Evolutionary conservation across 1,284 basidiomycete genomes (phyloP).

Genomic region (Fereydounia khargensis): DNA sequence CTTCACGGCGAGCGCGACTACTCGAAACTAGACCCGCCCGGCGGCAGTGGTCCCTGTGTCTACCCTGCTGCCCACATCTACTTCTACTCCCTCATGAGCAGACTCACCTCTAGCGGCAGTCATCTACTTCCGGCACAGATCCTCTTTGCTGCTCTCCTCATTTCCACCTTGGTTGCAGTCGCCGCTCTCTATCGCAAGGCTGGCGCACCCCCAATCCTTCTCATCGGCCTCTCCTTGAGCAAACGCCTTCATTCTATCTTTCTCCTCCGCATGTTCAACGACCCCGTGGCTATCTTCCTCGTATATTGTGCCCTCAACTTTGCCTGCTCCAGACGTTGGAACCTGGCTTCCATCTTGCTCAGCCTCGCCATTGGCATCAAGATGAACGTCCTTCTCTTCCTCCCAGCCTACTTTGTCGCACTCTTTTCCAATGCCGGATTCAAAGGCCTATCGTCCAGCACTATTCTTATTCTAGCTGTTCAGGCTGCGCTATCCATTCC

Average conservation of each 20-base stretch:
- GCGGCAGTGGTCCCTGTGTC: conserved; percentile 89
- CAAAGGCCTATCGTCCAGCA: conserved; percentile 2
- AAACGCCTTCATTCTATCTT: conserved; percentile 94
- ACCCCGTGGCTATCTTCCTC: conserved; percentile 76
- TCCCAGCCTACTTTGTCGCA: conserved; percentile 73
- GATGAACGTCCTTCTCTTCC: conserved; percentile 91
- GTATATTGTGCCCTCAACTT: conserved; percentile 60
- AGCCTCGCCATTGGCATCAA: conserved; percentile 86
- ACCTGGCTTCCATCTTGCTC: conserved; percentile 68
- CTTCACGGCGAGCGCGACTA: conserved; percentile 82
- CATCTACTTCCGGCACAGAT: conserved; percentile 65
- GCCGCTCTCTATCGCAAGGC: conserved; percentile 36
- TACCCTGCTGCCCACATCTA: conserved; percentile 93
- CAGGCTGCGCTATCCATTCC: conserved; percentile 71
- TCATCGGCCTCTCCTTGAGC: conserved; percentile 77
- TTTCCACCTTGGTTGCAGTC: conserved; percentile 28
- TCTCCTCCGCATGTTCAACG: conserved; percentile 89
- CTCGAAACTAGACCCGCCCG: conserved; percentile 67
- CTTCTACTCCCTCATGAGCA: conserved; percentile 74
- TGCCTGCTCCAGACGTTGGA: conserved; percentile 66
- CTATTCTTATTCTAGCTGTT: conserved; percentile 7
- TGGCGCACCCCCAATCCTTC: conserved; percentile 56
- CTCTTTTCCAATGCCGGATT: conserved; percentile 65
- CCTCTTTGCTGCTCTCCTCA: conserved; percentile 35
- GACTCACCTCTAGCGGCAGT: conserved; percentile 66